Conservation (phyloP, 1,284 basidiomycete species). For the Ustilago trichophora region DNA sequence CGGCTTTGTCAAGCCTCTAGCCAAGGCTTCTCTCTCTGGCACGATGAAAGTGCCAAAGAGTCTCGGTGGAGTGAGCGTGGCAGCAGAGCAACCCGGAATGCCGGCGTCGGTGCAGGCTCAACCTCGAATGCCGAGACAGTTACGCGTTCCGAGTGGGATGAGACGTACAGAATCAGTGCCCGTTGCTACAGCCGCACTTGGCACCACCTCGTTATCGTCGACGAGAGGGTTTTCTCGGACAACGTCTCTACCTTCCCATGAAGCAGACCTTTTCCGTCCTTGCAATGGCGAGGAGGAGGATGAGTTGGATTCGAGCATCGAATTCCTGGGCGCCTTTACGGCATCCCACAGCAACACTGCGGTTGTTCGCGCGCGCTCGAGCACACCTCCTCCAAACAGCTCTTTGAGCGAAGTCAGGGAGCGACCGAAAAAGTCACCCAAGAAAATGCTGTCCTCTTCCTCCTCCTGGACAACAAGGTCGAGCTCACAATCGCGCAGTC, state of each 20-base stretch:
- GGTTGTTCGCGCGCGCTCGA: too few species aligned
- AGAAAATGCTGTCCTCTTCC: neutral
- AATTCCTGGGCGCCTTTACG: slow-evolving; percentile 23
- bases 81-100: too few species aligned
- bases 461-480: too few species aligned
- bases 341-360: too few species aligned
- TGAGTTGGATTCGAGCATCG: slow-evolving; percentile 25
- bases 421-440: slow-evolving; percentile 12
- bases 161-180: slow-evolving; percentile 26
- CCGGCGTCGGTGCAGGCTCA: too few species aligned
- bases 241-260: neutral
- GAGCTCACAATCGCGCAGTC: too few species aligned
- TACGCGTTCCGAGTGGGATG: slow-evolving; percentile 14
- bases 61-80: too few species aligned
- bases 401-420: neutral
- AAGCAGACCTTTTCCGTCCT: too few species aligned
- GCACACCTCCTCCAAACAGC: neutral
- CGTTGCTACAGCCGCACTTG: neutral
- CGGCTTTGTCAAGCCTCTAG: slow-evolving; percentile 9
- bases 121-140: slow-evolving; percentile 11
- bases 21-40: slow-evolving; percentile 13
- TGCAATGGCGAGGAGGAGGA: neutral
- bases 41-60: too few species aligned
- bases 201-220: too few species aligned
- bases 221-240: neutral